phyloP scores from a whole-genome alignment of 768 basidiomycete species.

The Plicaturopsis crispa region DNA sequence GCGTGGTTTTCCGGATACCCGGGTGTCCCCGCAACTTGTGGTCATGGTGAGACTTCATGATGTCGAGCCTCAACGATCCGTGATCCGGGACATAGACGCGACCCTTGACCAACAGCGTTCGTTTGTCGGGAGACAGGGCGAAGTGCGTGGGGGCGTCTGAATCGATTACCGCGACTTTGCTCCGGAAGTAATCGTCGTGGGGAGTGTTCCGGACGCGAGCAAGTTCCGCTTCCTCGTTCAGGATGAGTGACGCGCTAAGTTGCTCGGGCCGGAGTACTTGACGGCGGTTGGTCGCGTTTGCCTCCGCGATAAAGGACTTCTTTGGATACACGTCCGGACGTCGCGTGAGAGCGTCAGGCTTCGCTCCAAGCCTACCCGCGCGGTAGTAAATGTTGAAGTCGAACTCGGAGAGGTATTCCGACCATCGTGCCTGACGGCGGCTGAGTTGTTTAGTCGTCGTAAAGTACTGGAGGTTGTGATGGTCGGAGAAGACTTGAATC shows the following conservation, averaged over 20 bases:
- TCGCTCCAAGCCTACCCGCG: constrained; percentile 11
- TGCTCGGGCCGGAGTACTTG: neutral
- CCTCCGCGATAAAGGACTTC: constrained; percentile 7
- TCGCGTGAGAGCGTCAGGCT: constrained; percentile 12
- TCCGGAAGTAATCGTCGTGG: neutral
- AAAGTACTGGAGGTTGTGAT: constrained; percentile 19
- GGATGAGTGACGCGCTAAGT: neutral
- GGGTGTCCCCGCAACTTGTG: constrained; percentile 22
- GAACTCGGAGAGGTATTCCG: constrained; percentile 29
- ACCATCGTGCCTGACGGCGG: constrained; percentile 23
- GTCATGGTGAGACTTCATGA: constrained; percentile 20
- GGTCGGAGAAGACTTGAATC: constrained; percentile 15
- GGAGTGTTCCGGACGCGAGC: neutral
- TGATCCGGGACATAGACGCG: constrained; percentile 15
- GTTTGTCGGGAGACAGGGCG: neutral
- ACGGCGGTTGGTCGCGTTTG: neutral
- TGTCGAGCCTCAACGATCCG: constrained; percentile 6
- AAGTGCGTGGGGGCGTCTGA: neutral
- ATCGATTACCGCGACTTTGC: neutral
- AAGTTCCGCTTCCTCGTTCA: too few species aligned
- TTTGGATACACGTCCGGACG: constrained; percentile 10
- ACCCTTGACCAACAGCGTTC: neutral
- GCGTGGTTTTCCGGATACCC: constrained; percentile 21
- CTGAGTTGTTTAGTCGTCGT: constrained; percentile 15
- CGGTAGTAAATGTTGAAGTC: constrained; percentile 22